A percentile compares a stretch with the other conserved stretches of the same genome.
Conservation (phyloP, 257 asterid species). For the Gentiana straminea region DNA sequence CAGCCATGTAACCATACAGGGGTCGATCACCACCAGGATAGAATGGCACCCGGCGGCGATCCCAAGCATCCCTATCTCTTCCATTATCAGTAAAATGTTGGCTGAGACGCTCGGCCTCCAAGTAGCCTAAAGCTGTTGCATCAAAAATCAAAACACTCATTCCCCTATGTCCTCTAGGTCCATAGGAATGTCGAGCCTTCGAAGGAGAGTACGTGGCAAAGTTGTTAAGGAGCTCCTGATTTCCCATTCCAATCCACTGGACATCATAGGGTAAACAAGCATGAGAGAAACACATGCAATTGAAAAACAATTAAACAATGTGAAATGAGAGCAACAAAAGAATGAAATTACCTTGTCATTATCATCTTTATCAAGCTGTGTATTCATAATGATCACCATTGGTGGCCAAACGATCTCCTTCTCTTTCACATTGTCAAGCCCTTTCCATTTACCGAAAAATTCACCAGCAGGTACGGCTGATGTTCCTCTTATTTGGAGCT, state of each 20-base stretch:
- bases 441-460: constrained; percentile 25
- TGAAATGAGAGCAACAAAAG: neutral
- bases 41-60: constrained; percentile 4
- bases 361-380: constrained; percentile 23
- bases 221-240: constrained; percentile 31
- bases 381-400: constrained; percentile 30
- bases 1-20: constrained; percentile 32
- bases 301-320: too few species aligned
- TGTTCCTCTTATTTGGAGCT: constrained; percentile 24
- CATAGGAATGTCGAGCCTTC: constrained; percentile 34
- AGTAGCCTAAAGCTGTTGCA: constrained; percentile 31
- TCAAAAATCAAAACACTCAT: constrained; percentile 35
- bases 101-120: constrained; percentile 30
- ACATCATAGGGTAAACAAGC: neutral
- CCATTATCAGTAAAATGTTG: constrained; percentile 17
- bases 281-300: too few species aligned
- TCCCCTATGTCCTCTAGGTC: constrained; percentile 46
- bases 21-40: constrained; percentile 26
- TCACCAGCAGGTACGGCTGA: constrained; percentile 24
- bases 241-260: constrained; percentile 44
- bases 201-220: constrained; percentile 19
- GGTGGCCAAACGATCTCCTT: constrained; percentile 42
- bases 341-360: constrained; percentile 22
- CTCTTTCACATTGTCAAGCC: constrained; percentile 9
- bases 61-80: constrained; percentile 31